Percentiles rank a stretch among this genome's conserved stretches.
Evolutionary conservation across 2,329 filamentous ascomycete genomes (phyloP).

Genomic region (Bipolaris bicolor): DNA sequence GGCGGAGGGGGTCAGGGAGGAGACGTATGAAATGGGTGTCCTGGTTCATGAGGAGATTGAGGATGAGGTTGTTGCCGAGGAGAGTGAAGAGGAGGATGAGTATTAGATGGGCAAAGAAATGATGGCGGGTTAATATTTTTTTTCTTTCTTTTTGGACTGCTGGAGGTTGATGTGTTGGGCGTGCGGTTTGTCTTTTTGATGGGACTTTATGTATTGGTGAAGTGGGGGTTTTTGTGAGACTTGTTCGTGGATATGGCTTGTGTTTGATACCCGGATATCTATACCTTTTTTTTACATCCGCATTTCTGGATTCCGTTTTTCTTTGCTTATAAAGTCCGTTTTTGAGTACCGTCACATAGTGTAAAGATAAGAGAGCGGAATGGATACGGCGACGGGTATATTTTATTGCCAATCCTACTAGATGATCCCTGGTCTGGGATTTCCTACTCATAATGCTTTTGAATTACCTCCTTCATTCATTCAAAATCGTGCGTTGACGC

Average conservation of each 20-base stretch:
- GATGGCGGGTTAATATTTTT: too few species aligned
- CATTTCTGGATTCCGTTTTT: too few species aligned
- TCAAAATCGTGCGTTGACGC: constrained; percentile 3
- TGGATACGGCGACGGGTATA: constrained; percentile 9
- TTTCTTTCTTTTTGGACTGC: too few species aligned
- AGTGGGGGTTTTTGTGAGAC: too few species aligned
- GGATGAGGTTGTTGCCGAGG: constrained; percentile 52
- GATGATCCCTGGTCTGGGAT: neutral
- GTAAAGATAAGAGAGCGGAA: neutral
- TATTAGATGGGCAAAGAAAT: constrained; percentile 2
- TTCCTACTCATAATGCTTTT: neutral
- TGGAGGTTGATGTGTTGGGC: too few species aligned
- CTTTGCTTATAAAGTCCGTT: too few species aligned
- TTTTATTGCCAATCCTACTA: constrained; percentile 7
- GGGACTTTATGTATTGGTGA: too few species aligned
- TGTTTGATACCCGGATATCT: too few species aligned
- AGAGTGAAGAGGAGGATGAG: constrained; percentile 16
- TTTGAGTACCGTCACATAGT: neutral
- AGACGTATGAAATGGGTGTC: constrained; percentile 71
- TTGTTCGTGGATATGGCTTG: too few species aligned
- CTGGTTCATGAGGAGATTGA: constrained; percentile 70
- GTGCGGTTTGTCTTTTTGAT: too few species aligned
- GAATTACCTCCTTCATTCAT: neutral
- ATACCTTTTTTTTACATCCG: too few species aligned
- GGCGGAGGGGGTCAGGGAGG: constrained; percentile 64